Evolutionary conservation across 805 yeast genomes (phyloP), one percentile per base, ranked within the genome.

Genomic region (Metschnikowia kofuensis): DNA sequence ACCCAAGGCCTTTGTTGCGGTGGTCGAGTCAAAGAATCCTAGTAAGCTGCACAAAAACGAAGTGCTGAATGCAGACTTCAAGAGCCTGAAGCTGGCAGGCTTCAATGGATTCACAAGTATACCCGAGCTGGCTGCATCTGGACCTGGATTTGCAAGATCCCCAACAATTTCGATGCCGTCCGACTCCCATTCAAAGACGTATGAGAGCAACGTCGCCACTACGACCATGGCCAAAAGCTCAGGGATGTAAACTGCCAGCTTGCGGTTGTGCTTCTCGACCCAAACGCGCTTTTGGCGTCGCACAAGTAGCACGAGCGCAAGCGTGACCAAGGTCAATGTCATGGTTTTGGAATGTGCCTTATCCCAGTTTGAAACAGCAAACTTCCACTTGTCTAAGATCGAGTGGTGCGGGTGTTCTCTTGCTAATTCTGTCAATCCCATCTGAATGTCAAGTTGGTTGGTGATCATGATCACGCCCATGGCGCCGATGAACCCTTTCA

Each of bases 401-500:
- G 67, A 51, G 15, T 50, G 21, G 51, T 64, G 64, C 2, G 64
- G 67, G 34, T 58, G 55, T 13, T 48, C 36, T 12, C 35, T 35
- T 2, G 63, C 55, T 45, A 59, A 48, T 36, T 59, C 50, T 15
- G 49, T 51, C 35, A 67, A 48, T 2, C 72, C 71, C 61, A 66
- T 67, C 62, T 61, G 87, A 80, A 57, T 80, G 79, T 87, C 54
- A 49, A 64, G 50, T 64, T 72, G 45, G 68, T 41, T 73, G 58
- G 85, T 71, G 30, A 90, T 77, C 89, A 90, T 89, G 8, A 89
- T 84, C 16, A 86, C 55, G 13, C 96, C 97, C 50, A 90, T 89
- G 4, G 94, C 94, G 11, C 89, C 83, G 37, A 90, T 80, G 59
- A 90, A 90, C 0, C 97, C 97, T 52, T 89, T 76, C 11, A 90